These are phyloP conservation scores for Kuraishia floccosa DNA, from an alignment of 805 yeast genomes.

Conservation along the genomic window DNA sequence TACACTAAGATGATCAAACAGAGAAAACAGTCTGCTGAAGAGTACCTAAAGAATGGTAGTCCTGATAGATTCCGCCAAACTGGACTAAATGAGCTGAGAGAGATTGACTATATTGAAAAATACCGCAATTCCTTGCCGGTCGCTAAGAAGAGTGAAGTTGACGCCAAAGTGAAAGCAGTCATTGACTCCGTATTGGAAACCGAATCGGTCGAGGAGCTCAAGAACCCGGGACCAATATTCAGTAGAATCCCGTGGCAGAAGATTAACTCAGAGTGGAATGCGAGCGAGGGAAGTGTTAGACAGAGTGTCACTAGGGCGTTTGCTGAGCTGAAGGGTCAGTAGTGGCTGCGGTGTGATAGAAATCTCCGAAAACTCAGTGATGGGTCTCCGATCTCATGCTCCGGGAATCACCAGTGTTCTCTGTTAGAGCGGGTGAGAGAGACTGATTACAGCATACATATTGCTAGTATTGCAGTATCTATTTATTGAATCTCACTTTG, in stretches of 20 bases:
- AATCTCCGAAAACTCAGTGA: no score
- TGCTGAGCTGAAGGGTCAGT: constrained; percentile 6
- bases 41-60: constrained; percentile 23
- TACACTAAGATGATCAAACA: constrained; percentile 26
- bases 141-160: constrained; percentile 21
- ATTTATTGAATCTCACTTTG: no score
- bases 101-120: constrained; percentile 20
- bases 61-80: constrained; percentile 27
- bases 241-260: constrained; percentile 22
- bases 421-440: no score
- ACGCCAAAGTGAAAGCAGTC: constrained; percentile 16
- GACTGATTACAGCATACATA: no score
- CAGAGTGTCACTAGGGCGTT: constrained; percentile 16
- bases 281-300: constrained; percentile 18
- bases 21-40: constrained; percentile 23
- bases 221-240: constrained; percentile 14
- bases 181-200: constrained; percentile 13
- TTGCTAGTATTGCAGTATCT: no score
- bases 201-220: constrained; percentile 8
- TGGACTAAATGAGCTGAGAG: constrained; percentile 25
- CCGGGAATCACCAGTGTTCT: no score
- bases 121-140: constrained; percentile 23
- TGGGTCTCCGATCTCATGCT: no score
- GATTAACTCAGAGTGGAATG: constrained; percentile 22
- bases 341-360: no score